Conservation (phyloP, 2,329 filamentous ascomycete genomes). For the Claviceps sp. region DNA sequence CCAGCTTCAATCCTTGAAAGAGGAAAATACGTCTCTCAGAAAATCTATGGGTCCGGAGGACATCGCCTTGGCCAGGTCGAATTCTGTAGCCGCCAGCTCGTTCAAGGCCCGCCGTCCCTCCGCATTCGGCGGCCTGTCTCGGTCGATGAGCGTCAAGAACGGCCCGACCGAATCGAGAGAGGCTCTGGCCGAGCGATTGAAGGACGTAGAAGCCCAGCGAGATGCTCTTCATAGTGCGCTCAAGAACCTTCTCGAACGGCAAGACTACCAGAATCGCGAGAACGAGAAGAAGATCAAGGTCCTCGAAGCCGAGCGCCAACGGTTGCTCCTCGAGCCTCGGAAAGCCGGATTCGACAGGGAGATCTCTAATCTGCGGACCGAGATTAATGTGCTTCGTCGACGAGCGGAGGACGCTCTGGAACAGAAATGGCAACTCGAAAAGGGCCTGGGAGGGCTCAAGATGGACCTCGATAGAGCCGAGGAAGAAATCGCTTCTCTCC, state of each 20-base stretch:
- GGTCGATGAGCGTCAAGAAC: slow-evolving; percentile 46
- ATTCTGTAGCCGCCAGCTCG: slow-evolving; percentile 48
- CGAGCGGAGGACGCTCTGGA: slow-evolving; percentile 89
- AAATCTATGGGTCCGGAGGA: slow-evolving; percentile 17
- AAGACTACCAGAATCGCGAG: slow-evolving; percentile 72
- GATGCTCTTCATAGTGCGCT: slow-evolving; percentile 84
- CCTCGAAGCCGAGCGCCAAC: slow-evolving; percentile 67
- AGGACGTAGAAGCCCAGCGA: slow-evolving; percentile 85
- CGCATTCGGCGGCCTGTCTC: slow-evolving; percentile 32
- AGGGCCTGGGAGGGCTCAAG: slow-evolving; percentile 74
- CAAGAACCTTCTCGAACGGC: slow-evolving; percentile 71
- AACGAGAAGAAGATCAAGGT: slow-evolving; percentile 68
- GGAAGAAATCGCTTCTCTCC: slow-evolving; percentile 78
- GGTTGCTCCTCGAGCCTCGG: slow-evolving; percentile 53
- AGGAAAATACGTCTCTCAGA: slow-evolving; percentile 50
- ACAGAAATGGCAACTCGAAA: slow-evolving; percentile 93
- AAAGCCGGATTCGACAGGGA: slow-evolving; percentile 75
- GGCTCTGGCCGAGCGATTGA: slow-evolving; percentile 62
- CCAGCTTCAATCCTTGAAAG: slow-evolving; percentile 59
- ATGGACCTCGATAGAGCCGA: slow-evolving; percentile 95
- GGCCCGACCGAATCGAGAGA: slow-evolving; percentile 46
- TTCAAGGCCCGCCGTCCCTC: slow-evolving; percentile 26
- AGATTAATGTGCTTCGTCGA: slow-evolving; percentile 71
- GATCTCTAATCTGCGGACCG: slow-evolving; percentile 63
- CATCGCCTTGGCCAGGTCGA: slow-evolving; percentile 42